A percentile compares a stretch with the other conserved stretches of the same genome.
Evolutionary conservation across 371 early-diverging fungal species (phyloP).

Genomic region (Mortierella sp.): DNA sequence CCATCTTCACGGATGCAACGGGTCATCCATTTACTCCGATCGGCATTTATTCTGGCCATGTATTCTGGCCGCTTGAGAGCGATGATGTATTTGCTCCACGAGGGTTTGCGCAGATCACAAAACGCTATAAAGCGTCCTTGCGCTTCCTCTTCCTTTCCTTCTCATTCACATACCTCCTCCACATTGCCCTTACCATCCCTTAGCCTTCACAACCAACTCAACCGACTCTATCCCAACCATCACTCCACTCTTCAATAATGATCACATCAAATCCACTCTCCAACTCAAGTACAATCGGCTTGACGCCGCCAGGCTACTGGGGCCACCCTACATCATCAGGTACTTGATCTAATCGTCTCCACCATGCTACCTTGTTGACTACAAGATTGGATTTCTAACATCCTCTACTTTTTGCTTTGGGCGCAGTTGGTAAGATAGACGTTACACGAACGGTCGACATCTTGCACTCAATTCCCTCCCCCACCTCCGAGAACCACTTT

Average conservation of each 20-base stretch:
- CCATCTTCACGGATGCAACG: no score
- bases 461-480: neutral
- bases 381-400: neutral
- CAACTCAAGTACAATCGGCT: slow-evolving; percentile 10
- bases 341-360: neutral
- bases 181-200: neutral
- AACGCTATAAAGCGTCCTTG: neutral
- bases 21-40: no score
- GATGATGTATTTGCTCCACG: no score
- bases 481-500: no score
- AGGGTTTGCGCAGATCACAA: no score
- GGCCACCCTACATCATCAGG: slow-evolving; percentile 50
- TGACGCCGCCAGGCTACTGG: slow-evolving; percentile 29
- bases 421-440: neutral
- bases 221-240: neutral
- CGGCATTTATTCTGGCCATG: no score
- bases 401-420: neutral
- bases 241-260: slow-evolving; percentile 10
- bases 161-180: neutral
- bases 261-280: slow-evolving; percentile 24
- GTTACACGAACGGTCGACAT: neutral
- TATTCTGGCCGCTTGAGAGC: no score
- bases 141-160: neutral
- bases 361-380: no score
- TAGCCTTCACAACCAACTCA: neutral